Conservation (phyloP, 768 basidiomycete genomes). For the Erythrobasidium yunnanense region DNA sequence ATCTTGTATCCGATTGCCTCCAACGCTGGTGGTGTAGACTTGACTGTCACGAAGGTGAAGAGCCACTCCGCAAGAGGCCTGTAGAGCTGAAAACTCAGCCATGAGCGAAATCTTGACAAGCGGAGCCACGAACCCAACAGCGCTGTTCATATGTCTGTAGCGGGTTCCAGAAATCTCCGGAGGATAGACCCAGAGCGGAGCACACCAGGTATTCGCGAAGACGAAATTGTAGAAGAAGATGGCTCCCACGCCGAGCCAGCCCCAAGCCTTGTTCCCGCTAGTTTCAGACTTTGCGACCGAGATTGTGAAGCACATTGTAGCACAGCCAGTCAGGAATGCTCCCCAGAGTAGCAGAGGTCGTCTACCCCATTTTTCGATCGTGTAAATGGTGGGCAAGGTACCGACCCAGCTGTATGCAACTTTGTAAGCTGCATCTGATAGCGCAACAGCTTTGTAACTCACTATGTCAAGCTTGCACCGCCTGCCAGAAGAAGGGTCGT, state of each 20-base stretch:
- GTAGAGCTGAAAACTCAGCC: background rate
- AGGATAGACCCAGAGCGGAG: conserved; percentile 3
- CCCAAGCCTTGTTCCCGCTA: background rate
- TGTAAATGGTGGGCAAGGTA: background rate
- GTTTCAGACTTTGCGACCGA: conserved; percentile 9
- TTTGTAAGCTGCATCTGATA: background rate
- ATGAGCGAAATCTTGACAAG: background rate
- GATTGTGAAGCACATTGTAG: background rate
- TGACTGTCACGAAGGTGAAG: conserved; percentile 9
- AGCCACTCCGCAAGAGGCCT: no score
- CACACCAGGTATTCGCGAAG: conserved; percentile 4
- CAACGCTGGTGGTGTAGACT: conserved; percentile 3
- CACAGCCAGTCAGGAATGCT: background rate
- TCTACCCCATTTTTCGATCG: conserved; percentile 4
- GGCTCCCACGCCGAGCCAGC: conserved; percentile 1
- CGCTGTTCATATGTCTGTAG: conserved; percentile 1
- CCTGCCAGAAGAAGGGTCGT: background rate
- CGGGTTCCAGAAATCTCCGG: conserved; percentile 1
- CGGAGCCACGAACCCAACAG: background rate
- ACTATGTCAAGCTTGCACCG: conserved; percentile 1
- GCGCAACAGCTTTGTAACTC: background rate
- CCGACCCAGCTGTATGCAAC: background rate
- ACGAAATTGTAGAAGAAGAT: conserved; percentile 15
- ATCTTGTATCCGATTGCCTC: conserved; percentile 2
- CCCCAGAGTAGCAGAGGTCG: conserved; percentile 5